Percentiles rank a stretch among this genome's conserved stretches.
These are phyloP conservation scores for Cucurbitaria berberidis DNA, from an alignment of 2,329 filamentous ascomycete genomes.

Conservation along the genomic window DNA sequence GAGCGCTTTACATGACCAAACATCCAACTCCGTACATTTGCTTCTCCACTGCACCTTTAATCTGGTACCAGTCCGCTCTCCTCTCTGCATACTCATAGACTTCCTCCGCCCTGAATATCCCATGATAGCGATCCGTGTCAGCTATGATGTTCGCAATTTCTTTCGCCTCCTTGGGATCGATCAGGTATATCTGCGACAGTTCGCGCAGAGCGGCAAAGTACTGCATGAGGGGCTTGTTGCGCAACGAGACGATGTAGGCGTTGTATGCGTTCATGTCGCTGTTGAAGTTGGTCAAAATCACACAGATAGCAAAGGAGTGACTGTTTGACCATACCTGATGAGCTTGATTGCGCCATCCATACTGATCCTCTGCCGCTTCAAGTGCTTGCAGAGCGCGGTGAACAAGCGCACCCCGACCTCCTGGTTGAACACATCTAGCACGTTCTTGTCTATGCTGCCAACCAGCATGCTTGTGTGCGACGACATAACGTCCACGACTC, in stretches of 20 bases:
- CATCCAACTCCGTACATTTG: constrained; percentile 98
- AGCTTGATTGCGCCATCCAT: constrained; percentile 88
- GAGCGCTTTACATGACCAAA: constrained; percentile 69
- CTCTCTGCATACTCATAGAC: constrained; percentile 97
- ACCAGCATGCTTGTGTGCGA: constrained; percentile 91
- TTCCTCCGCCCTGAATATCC: constrained; percentile 93
- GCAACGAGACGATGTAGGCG: constrained; percentile 78
- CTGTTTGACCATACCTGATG: constrained; percentile 64
- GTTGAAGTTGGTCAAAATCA: background rate
- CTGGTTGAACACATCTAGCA: constrained; percentile 97
- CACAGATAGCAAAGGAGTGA: background rate
- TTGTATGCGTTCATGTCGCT: constrained; percentile 97
- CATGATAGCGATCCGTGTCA: constrained; percentile 85
- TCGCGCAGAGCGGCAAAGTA: constrained; percentile 94
- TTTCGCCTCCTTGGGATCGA: constrained; percentile 84
- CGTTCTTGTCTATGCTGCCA: constrained; percentile 95
- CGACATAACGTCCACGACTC: constrained; percentile 83
- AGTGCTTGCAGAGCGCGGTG: constrained; percentile 90
- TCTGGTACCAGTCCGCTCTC: constrained; percentile 92
- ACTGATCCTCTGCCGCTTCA: constrained; percentile 93
- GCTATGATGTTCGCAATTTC: constrained; percentile 96
- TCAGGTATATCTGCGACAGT: constrained; percentile 93
- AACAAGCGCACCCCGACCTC: constrained; percentile 95
- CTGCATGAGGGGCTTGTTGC: constrained; percentile 80
- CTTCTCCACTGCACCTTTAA: constrained; percentile 86